Conservation (phyloP, 1,284 basidiomycete species). For the Volvariella volvacea region DNA sequence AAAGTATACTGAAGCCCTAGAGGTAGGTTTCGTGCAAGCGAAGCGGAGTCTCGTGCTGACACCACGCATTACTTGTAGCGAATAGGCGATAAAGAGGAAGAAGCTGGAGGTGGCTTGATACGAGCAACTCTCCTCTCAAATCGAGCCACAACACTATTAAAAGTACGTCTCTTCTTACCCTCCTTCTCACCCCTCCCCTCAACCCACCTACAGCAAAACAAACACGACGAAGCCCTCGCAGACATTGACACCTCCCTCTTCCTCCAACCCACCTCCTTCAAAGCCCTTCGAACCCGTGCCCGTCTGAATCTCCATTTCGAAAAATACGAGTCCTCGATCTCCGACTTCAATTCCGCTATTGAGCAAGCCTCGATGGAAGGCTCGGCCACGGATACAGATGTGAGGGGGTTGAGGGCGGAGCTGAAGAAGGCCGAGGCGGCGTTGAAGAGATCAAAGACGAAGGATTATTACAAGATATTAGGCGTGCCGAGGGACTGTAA, state of each 20-base stretch:
- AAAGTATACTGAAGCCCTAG: conserved; percentile 66
- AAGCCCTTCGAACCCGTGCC: conserved; percentile 81
- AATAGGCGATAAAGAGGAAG: conserved; percentile 56
- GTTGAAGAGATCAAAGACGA: conserved; percentile 78
- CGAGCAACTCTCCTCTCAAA: conserved; percentile 79
- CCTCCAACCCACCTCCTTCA: conserved; percentile 67
- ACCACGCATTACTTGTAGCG: conserved; percentile 26
- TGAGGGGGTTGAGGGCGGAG: conserved; percentile 56
- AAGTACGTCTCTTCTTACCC: conserved; percentile 33
- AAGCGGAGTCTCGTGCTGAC: neutral
- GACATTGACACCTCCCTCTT: conserved; percentile 67
- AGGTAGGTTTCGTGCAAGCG: conserved; percentile 30
- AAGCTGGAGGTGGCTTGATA: conserved; percentile 69
- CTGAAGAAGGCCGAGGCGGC: conserved; percentile 72
- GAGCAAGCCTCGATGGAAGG: conserved; percentile 61
- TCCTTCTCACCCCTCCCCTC: conserved; percentile 6
- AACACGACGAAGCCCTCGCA: conserved; percentile 59
- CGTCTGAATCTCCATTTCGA: conserved; percentile 73
- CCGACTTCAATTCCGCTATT: conserved; percentile 74
- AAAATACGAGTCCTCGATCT: conserved; percentile 65
- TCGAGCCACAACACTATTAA: conserved; percentile 75
- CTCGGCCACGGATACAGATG: conserved; percentile 47
- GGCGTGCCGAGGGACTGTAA: conserved; percentile 53
- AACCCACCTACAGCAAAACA: conserved; percentile 41
- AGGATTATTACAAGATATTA: conserved; percentile 80